A percentile compares a stretch with the other conserved stretches of the same genome.
phyloP scores from a whole-genome alignment of 208 protist species.

The Trypanosoma cruzi region DNA sequence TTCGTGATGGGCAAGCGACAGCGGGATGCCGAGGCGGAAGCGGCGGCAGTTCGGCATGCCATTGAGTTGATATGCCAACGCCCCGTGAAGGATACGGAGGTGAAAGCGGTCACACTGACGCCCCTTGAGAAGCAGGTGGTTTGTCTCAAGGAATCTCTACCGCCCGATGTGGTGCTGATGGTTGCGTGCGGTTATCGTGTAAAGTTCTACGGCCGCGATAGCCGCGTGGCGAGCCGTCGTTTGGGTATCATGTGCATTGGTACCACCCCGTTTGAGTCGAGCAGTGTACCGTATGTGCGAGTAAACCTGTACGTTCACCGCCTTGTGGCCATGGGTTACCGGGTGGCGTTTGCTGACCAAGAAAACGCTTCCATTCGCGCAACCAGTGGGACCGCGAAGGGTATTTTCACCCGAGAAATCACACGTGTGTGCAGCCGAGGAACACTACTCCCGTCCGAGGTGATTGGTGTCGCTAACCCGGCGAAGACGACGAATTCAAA shows the following conservation, averaged over 20 bases:
- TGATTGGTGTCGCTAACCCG: conserved; percentile 23
- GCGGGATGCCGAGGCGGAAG: conserved; percentile 26
- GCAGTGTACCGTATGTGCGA: conserved; percentile 78
- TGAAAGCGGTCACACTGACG: conserved; percentile 51
- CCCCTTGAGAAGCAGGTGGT: conserved; percentile 86
- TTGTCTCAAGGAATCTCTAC: conserved; percentile 49
- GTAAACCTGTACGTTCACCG: conserved; percentile 83
- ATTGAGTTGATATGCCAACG: conserved; percentile 66
- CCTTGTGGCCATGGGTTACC: conserved; percentile 90
- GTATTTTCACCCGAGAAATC: conserved; percentile 76
- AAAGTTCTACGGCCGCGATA: conserved; percentile 86
- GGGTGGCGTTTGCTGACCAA: conserved; percentile 88
- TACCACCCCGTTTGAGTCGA: conserved; percentile 80
- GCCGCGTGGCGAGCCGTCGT: conserved; percentile 78
- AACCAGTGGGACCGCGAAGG: conserved; percentile 52
- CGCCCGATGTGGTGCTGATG: conserved; percentile 67
- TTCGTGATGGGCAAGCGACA: conserved; percentile 55
- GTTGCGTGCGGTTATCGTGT: conserved; percentile 90
- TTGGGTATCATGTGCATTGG: conserved; percentile 88
- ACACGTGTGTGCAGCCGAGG: conserved; percentile 81
- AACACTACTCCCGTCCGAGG: conserved; percentile 80
- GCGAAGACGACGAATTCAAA: background rate
- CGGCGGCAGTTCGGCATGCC: conserved; percentile 46
- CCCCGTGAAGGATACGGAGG: conserved; percentile 29
- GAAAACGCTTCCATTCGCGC: conserved; percentile 86